phyloP scores from a whole-genome alignment of 2,329 filamentous ascomycete species.

The Neurospora sp. region DNA sequence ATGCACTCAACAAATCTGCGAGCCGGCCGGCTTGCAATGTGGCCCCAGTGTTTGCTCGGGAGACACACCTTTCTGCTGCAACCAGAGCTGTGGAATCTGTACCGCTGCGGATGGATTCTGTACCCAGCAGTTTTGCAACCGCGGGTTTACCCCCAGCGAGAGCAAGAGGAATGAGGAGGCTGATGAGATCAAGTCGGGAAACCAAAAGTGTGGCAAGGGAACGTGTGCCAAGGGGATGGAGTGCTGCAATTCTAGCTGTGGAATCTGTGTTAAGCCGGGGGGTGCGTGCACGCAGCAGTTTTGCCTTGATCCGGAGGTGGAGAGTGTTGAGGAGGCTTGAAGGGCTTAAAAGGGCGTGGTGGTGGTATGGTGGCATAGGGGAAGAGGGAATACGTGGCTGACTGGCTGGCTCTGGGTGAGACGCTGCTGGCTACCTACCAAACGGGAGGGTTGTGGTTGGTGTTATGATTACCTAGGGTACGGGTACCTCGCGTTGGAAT shows the following conservation, averaged over 20 bases:
- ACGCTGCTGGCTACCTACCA: not conserved
- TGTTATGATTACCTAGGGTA: not conserved
- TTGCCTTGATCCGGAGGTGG: slow-evolving; percentile 1
- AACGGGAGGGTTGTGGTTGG: not conserved
- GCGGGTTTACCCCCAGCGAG: slow-evolving; percentile 3
- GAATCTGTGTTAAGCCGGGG: slow-evolving; percentile 13
- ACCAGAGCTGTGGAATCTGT: slow-evolving; percentile 17
- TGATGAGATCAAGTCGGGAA: not conserved
- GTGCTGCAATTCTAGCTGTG: slow-evolving; percentile 19
- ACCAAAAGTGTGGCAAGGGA: slow-evolving; percentile 12
- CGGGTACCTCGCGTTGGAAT: not conserved
- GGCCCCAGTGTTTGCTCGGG: not conserved
- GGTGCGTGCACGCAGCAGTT: slow-evolving; percentile 13
- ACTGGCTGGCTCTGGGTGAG: not conserved
- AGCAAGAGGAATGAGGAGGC: not conserved
- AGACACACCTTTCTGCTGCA: slow-evolving; percentile 12
- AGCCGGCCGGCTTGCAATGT: not conserved
- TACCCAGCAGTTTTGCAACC: slow-evolving; percentile 1
- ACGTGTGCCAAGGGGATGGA: slow-evolving; percentile 7
- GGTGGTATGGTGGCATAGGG: not conserved
- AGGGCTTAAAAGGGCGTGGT: not conserved
- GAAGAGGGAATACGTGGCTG: not conserved
- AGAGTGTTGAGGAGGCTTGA: not conserved
- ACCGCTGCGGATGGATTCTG: slow-evolving; percentile 3
- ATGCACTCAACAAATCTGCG: slow-evolving; percentile 13